phyloP scores from a whole-genome alignment of 2,329 filamentous ascomycete genomes.

The Aaosphaeria arxii region DNA sequence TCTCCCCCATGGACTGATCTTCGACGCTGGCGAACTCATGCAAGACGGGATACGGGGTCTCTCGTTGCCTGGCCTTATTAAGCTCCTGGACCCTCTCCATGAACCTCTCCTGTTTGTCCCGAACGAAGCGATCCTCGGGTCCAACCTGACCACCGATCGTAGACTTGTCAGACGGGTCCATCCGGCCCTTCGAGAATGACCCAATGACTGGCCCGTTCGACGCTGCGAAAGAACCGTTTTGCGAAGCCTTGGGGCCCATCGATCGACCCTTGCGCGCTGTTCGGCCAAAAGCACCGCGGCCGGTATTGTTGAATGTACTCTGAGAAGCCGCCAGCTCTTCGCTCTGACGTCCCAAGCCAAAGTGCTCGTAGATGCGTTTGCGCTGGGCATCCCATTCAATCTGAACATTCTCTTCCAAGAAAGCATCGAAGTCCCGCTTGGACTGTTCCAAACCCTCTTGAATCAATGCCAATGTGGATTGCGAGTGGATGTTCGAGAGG shows the following conservation, averaged over 20 bases:
- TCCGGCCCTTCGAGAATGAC: slow-evolving; percentile 33
- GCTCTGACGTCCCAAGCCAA: slow-evolving; percentile 65
- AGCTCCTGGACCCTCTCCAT: slow-evolving; percentile 75
- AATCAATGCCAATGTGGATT: slow-evolving; percentile 88
- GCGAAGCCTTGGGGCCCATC: slow-evolving; percentile 33
- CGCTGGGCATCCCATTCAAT: slow-evolving; percentile 96
- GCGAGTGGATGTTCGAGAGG: slow-evolving; percentile 80
- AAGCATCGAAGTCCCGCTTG: slow-evolving; percentile 86
- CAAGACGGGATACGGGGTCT: slow-evolving; percentile 69
- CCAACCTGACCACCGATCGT: slow-evolving; percentile 45
- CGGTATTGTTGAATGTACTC: slow-evolving; percentile 30
- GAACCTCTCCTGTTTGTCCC: slow-evolving; percentile 82
- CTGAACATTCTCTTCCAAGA: slow-evolving; percentile 90
- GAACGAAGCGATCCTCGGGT: slow-evolving; percentile 71
- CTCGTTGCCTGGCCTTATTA: slow-evolving; percentile 68
- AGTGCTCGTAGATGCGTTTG: slow-evolving; percentile 91
- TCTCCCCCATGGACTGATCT: slow-evolving; percentile 65
- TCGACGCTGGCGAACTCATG: slow-evolving; percentile 75
- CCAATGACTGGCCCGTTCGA: slow-evolving; percentile 87
- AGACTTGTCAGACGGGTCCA: slow-evolving; percentile 61
- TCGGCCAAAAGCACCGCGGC: slow-evolving; percentile 54
- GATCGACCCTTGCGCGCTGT: slow-evolving; percentile 43
- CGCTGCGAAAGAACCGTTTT: slow-evolving; percentile 54
- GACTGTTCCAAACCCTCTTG: slow-evolving; percentile 87
- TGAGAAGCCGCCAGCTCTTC: slow-evolving; percentile 38